Conservation (phyloP, 345 rosid genomes). For the Pistacia integerrima region DNA sequence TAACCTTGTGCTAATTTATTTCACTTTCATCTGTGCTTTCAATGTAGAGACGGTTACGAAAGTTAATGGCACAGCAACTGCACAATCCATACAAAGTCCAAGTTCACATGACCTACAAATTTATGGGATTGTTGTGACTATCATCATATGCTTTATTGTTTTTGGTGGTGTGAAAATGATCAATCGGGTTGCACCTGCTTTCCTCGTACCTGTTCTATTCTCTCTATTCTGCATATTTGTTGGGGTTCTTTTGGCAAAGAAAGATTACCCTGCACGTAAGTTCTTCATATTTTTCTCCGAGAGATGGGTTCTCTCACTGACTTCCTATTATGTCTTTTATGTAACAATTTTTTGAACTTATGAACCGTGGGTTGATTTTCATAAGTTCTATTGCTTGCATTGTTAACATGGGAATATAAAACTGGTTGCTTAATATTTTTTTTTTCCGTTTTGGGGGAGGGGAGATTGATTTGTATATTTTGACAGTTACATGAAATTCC, state of each 20-base stretch:
- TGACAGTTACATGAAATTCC: not conserved
- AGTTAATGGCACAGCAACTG: conserved; percentile 68
- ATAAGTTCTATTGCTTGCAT: not conserved
- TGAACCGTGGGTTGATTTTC: not conserved
- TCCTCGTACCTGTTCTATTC: conserved; percentile 87
- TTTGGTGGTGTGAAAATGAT: conserved; percentile 99
- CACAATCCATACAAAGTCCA: conserved; percentile 62
- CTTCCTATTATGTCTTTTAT: not conserved
- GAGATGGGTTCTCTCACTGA: not conserved
- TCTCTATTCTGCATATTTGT: conserved; percentile 90
- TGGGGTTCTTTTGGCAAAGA: conserved; percentile 68
- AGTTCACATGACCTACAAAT: conserved; percentile 93
- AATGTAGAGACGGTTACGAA: conserved; percentile 71
- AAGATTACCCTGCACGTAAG: conserved; percentile 79
- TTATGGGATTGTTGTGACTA: conserved; percentile 91
- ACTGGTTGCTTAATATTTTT: not conserved
- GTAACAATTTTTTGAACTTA: not conserved
- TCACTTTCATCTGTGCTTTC: conserved; percentile 22
- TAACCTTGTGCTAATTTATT: conserved; percentile 16
- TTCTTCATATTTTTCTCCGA: not conserved
- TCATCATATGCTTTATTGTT: conserved; percentile 89
- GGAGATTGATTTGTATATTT: not conserved
- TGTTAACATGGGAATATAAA: not conserved
- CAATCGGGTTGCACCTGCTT: conserved; percentile 99
- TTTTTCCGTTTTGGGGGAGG: not conserved